Conservation (phyloP, 352 stramenopile genomes). For the Aphanomyces stellatus region DNA sequence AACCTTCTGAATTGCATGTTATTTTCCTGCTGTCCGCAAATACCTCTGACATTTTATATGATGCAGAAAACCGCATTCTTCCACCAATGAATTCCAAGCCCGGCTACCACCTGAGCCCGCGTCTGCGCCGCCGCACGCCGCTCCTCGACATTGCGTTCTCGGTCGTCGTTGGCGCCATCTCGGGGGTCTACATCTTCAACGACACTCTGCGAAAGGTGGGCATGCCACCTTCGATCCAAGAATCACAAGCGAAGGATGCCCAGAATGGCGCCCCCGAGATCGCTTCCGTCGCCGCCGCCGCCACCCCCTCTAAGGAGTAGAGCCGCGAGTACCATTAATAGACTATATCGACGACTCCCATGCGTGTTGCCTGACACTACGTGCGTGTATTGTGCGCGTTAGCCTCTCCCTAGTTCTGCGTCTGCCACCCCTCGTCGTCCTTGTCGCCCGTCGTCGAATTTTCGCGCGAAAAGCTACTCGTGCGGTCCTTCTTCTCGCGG, state of each 20-base stretch:
- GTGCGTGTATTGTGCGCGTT: background rate
- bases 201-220: conserved; percentile 37
- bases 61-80: background rate
- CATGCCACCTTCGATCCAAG: conserved; percentile 13
- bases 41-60: conserved; percentile 5
- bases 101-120: conserved; percentile 39
- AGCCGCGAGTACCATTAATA: background rate
- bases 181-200: conserved; percentile 69
- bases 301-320: background rate
- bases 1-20: background rate
- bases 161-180: conserved; percentile 41
- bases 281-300: background rate
- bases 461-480: conserved; percentile 9
- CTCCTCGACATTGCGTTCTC: conserved; percentile 53
- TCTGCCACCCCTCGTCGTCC: conserved; percentile 11
- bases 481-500: conserved; percentile 14
- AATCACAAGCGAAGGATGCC: background rate
- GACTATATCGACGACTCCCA: no score
- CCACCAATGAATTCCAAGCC: conserved; percentile 35
- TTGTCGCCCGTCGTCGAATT: conserved; percentile 4
- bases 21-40: background rate
- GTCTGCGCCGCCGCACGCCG: conserved; percentile 40
- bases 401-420: conserved; percentile 17
- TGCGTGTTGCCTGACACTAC: background rate
- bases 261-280: background rate